These are phyloP conservation scores for Starmerella vitae DNA, from an alignment of 805 yeast species.

Conservation along the genomic window DNA sequence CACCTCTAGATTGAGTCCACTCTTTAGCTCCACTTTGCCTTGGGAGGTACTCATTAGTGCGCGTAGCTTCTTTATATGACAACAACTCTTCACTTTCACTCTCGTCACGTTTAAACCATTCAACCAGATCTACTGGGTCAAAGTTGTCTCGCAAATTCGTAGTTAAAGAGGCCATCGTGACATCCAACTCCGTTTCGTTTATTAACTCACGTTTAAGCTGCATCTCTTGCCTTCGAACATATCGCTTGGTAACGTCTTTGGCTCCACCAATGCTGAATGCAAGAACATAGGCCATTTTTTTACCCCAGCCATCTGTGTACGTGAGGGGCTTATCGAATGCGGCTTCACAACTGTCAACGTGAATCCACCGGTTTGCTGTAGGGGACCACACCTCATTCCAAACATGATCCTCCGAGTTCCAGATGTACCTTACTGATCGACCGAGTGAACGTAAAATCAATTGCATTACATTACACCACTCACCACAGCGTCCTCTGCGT, in stretches of 20 bases:
- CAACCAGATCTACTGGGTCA: conserved; percentile 18
- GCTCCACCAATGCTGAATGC: conserved; percentile 51
- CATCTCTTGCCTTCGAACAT: conserved; percentile 36
- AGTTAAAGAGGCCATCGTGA: conserved; percentile 26
- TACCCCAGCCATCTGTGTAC: conserved; percentile 81
- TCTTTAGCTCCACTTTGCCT: conserved; percentile 63
- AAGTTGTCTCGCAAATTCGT: conserved; percentile 6
- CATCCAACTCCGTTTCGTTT: conserved; percentile 25
- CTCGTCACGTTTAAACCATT: conserved; percentile 18
- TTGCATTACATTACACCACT: conserved; percentile 81
- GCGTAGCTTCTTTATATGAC: background rate
- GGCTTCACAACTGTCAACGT: conserved; percentile 73
- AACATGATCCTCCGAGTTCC: conserved; percentile 86
- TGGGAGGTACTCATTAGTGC: conserved; percentile 27
- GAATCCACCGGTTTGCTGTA: conserved; percentile 59
- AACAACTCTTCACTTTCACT: conserved; percentile 23
- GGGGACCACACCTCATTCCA: conserved; percentile 84
- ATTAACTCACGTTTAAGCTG: conserved; percentile 37
- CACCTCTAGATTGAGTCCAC: conserved; percentile 75
- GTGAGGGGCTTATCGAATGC: conserved; percentile 69
- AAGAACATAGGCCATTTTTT: conserved; percentile 76
- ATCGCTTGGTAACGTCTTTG: conserved; percentile 56
- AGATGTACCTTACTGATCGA: conserved; percentile 52
- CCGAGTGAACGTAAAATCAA: conserved; percentile 56
- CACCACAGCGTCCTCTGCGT: conserved; percentile 79